Evolutionary conservation across 768 basidiomycete species (phyloP).

Genomic region (Lentinus brumalis): DNA sequence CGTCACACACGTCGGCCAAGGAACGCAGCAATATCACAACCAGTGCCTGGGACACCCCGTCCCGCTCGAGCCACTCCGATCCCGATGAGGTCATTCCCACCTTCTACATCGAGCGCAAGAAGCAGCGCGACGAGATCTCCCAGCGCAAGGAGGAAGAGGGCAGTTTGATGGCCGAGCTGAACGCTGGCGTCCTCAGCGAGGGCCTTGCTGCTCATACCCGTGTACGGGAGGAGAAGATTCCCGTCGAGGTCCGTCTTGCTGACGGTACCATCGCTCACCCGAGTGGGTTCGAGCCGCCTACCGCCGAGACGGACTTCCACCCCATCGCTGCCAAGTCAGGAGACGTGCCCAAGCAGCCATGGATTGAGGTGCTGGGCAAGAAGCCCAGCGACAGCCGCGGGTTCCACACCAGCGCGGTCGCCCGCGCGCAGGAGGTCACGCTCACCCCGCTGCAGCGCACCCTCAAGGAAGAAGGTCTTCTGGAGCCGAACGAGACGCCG

Average conservation of each 20-base stretch:
- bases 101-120: slow-evolving; percentile 29
- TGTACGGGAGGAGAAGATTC: slow-evolving; percentile 30
- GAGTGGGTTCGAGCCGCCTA: slow-evolving; percentile 31
- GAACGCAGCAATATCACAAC: slow-evolving; percentile 20
- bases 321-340: slow-evolving; percentile 22
- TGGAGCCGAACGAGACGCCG: neutral
- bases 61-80: slow-evolving; percentile 1
- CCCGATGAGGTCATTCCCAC: slow-evolving; percentile 23
- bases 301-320: slow-evolving; percentile 28
- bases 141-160: slow-evolving; percentile 30
- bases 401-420: slow-evolving; percentile 26
- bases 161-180: slow-evolving; percentile 31
- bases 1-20: neutral
- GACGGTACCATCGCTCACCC: slow-evolving; percentile 24
- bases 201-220: slow-evolving; percentile 27
- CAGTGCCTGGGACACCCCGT: slow-evolving; percentile 21
- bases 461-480: neutral
- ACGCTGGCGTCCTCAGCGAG: slow-evolving; percentile 27
- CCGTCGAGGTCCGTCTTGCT: slow-evolving; percentile 26
- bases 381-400: slow-evolving; percentile 13
- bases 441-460: neutral
- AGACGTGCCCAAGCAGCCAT: slow-evolving; percentile 15
- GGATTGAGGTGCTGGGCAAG: slow-evolving; percentile 20
- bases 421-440: slow-evolving; percentile 15
- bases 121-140: slow-evolving; percentile 21